Evolutionary conservation across 257 asterid genomes (phyloP), one percentile per base, ranked within the genome.

Genomic region (Salvia splendens): DNA sequence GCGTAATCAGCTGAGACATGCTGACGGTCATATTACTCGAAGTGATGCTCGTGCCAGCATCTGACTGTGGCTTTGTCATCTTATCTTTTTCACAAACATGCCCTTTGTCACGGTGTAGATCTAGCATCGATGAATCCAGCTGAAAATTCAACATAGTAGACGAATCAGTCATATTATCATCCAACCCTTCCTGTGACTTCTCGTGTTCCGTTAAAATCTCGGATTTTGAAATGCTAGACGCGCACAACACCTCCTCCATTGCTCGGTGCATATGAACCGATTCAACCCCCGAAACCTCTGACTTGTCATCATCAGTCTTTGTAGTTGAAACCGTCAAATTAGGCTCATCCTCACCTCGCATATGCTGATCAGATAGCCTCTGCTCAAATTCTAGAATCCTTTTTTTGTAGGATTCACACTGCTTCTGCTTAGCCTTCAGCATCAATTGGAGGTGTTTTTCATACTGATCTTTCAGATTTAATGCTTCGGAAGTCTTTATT

Each of bases 371-470:
- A 45, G 95, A 84, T 73, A 89, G 82, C 67, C 88, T 84, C 78
- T 83, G 95, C 91, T 90, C 99, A 74, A 93, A 81, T 73, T 90
- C 96, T 42, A 84, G 85, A 74, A 90, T 90, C 70, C 92, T 86
- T 77, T 87, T 91, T 82, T 86, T 96, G 63, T 88, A 93, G 20
- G 95, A 88, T 58, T 86, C 91, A 66, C 95, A 85, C 63, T 93
- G 97, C 78, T 68, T 66, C 77, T 90, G 89, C 80, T 91, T 93
- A 62, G 30, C 66, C 73, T 85, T 86, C 47, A 93, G 84, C 91
- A 85, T 76, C 30, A 81, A 79, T 1, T 81, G 77, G 52, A 93
- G 92, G 81, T 85, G 92, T 48, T 88, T 90, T 68, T 70, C 89
- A 63, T 86, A 86, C 79, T 93, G 95, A n/a, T 86, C 94, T 79